phyloP scores from a whole-genome alignment of 2,329 filamentous ascomycete species.

The Fusarium newnesense region DNA sequence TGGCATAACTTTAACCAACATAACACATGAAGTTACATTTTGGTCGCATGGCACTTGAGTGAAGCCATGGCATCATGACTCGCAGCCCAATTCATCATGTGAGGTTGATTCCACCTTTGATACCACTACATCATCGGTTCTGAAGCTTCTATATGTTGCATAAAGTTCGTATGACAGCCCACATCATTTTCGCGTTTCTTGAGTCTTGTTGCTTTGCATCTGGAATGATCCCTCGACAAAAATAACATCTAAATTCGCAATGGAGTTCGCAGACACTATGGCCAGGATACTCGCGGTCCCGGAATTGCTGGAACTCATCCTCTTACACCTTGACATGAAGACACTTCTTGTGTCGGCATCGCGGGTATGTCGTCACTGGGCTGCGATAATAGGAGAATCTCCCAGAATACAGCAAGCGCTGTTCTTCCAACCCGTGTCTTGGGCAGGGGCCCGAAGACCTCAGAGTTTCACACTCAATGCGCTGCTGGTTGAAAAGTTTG shows the following conservation, averaged over 20 bases:
- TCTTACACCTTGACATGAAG: conserved; percentile 41
- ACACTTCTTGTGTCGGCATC: conserved; percentile 41
- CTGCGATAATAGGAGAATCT: conserved; percentile 12
- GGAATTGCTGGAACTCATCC: conserved; percentile 44
- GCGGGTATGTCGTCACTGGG: conserved; percentile 42
- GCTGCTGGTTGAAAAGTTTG: conserved; percentile 33
- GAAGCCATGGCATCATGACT: conserved; percentile 15
- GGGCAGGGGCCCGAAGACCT: neutral
- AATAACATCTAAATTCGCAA: neutral
- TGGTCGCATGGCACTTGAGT: neutral
- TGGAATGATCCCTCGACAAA: neutral
- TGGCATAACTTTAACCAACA: neutral
- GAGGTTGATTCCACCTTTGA: neutral
- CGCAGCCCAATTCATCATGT: neutral
- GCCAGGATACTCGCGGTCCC: conserved; percentile 9
- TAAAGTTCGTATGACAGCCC: neutral
- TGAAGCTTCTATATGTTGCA: neutral
- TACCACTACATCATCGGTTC: neutral
- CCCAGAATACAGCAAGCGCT: conserved; percentile 23
- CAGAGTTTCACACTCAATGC: conserved; percentile 18
- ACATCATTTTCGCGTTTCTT: neutral
- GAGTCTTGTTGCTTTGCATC: neutral
- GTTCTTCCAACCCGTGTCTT: conserved; percentile 19
- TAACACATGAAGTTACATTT: neutral
- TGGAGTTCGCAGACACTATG: neutral